Evolutionary conservation across 2,329 filamentous ascomycete species (phyloP).

Genomic region (Neofusicoccum umdonicola): DNA sequence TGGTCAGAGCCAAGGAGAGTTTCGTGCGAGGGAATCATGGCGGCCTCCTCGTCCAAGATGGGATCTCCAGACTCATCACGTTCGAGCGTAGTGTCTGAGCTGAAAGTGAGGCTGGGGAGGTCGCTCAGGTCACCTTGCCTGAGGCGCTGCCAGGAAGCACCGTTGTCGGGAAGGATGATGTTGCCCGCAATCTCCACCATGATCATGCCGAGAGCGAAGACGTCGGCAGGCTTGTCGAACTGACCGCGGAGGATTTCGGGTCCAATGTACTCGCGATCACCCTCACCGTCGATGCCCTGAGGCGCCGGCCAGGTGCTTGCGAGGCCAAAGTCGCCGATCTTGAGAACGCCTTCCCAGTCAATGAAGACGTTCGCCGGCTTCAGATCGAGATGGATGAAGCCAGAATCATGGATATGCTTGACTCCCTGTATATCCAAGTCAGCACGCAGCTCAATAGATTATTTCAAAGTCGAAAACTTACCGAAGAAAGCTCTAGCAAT

Average conservation of each 20-base stretch:
- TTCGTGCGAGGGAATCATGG: constrained; percentile 34
- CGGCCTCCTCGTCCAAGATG: constrained; percentile 20
- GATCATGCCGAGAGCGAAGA: constrained; percentile 92
- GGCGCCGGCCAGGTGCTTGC: constrained; percentile 76
- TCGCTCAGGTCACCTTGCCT: constrained; percentile 86
- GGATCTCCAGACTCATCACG: constrained; percentile 74
- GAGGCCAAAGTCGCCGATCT: constrained; percentile 84
- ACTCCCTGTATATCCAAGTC: constrained; percentile 63
- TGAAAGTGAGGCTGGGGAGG: constrained; percentile 83
- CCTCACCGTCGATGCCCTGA: constrained; percentile 79
- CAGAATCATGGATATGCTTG: constrained; percentile 83
- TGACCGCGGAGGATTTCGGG: constrained; percentile 85
- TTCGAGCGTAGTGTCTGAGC: constrained; percentile 65
- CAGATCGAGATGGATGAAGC: constrained; percentile 80
- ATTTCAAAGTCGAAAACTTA: constrained; percentile 49
- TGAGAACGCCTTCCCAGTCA: constrained; percentile 75
- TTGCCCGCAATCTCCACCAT: constrained; percentile 94
- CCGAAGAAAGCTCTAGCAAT: constrained; percentile 77
- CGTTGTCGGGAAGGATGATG: constrained; percentile 89
- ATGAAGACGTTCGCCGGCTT: constrained; percentile 85
- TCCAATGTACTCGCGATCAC: constrained; percentile 93
- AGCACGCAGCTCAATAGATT: constrained; percentile 25
- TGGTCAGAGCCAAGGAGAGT: constrained; percentile 24
- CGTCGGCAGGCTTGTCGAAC: constrained; percentile 86
- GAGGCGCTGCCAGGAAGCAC: constrained; percentile 84